phyloP scores from a whole-genome alignment of 208 protist species.

The Naegleria gruberi region DNA sequence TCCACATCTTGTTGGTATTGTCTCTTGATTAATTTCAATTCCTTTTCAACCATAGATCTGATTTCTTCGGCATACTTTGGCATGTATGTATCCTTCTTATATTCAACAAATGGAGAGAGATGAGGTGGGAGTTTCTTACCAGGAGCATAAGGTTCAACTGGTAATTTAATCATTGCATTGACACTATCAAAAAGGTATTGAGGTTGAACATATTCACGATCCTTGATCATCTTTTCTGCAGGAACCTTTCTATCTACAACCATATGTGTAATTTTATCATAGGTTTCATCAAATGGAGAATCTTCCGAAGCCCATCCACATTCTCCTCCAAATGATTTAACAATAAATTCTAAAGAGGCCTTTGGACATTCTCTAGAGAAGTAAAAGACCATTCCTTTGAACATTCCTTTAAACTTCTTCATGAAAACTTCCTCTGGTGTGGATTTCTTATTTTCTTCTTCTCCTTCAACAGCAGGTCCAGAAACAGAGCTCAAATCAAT shows the following conservation, averaged over 20 bases:
- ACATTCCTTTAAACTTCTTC: conserved; percentile 51
- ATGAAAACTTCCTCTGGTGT: conserved; percentile 18
- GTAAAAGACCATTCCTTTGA: conserved; percentile 66
- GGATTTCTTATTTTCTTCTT: background rate
- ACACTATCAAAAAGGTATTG: conserved; percentile 93
- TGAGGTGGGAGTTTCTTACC: conserved; percentile 76
- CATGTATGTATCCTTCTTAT: background rate
- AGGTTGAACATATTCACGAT: conserved; percentile 80
- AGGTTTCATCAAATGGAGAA: conserved; percentile 42
- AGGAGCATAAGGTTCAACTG: conserved; percentile 66
- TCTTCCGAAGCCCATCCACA: conserved; percentile 43
- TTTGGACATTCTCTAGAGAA: conserved; percentile 74
- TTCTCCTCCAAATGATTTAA: conserved; percentile 70
- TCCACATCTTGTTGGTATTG: background rate
- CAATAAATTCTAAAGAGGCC: conserved; percentile 73
- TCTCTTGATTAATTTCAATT: background rate
- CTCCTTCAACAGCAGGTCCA: background rate
- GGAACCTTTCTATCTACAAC: conserved; percentile 66
- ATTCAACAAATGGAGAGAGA: conserved; percentile 65
- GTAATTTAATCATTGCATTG: conserved; percentile 69
- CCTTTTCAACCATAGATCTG: background rate
- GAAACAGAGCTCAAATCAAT: background rate
- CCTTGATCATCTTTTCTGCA: background rate
- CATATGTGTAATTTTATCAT: conserved; percentile 66
- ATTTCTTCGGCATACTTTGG: conserved; percentile 20